phyloP scores from a whole-genome alignment of 1,284 basidiomycete genomes.

The Abortiporus biennis region DNA sequence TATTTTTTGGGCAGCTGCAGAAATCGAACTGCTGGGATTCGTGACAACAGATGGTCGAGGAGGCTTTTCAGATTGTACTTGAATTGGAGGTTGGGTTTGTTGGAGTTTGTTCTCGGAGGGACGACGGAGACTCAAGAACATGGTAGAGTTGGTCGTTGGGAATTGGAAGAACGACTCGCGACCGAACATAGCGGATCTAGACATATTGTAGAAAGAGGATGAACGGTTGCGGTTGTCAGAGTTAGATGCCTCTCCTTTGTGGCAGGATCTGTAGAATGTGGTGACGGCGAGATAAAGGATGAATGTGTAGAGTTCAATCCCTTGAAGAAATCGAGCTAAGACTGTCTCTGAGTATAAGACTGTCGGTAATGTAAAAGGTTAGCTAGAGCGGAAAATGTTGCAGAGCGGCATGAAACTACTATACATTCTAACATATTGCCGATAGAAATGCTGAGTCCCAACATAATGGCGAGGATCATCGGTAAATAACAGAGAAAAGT shows the following conservation, averaged over 20 bases:
- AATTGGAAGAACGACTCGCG: slow-evolving; percentile 21
- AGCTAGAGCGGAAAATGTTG: too few species aligned
- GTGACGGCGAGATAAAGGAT: slow-evolving; percentile 50
- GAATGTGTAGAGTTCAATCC: slow-evolving; percentile 58
- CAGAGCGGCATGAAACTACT: too few species aligned
- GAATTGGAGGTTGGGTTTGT: too few species aligned
- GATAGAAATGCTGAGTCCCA: slow-evolving; percentile 47
- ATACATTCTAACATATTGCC: slow-evolving; percentile 55
- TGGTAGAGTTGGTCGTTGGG: neutral
- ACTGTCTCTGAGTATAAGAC: slow-evolving; percentile 65
- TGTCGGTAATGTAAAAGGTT: slow-evolving; percentile 28
- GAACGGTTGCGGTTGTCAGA: slow-evolving; percentile 12
- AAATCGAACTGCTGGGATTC: slow-evolving; percentile 1
- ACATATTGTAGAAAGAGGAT: slow-evolving; percentile 23
- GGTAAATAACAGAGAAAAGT: too few species aligned
- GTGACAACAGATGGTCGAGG: too few species aligned
- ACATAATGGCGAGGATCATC: slow-evolving; percentile 44
- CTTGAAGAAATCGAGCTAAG: slow-evolving; percentile 66
- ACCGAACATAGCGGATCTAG: slow-evolving; percentile 14
- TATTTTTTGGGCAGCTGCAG: slow-evolving; percentile 4
- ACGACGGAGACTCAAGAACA: slow-evolving; percentile 11
- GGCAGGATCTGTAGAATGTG: slow-evolving; percentile 48
- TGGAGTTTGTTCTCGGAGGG: neutral
- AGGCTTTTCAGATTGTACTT: neutral
- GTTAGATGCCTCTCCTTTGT: too few species aligned